These are phyloP conservation scores for Dactylellina leptospora DNA, from an alignment of 2,329 filamentous ascomycete species.

Conservation along the genomic window DNA sequence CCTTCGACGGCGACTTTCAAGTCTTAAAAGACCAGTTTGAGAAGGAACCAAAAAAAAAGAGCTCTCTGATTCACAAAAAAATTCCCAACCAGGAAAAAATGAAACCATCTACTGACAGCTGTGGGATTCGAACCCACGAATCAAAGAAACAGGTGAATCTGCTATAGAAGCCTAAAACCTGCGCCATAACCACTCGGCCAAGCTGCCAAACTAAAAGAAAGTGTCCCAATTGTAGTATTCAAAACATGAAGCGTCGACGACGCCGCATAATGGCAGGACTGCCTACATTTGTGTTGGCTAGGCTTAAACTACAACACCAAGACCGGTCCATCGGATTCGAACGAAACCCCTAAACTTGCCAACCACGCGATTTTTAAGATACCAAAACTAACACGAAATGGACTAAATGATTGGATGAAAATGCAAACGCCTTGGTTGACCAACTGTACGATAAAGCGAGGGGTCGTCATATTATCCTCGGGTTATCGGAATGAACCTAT, in stretches of 20 bases:
- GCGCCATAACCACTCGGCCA: constrained; percentile 51
- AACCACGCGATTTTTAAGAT: too few relatives aligned
- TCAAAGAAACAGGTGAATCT: constrained; percentile 53
- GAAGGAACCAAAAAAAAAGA: constrained; percentile 18
- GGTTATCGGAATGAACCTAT: constrained; percentile 29
- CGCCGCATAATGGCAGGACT: too few relatives aligned
- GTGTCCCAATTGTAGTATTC: background rate
- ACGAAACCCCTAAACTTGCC: too few relatives aligned
- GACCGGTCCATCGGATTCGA: too few relatives aligned
- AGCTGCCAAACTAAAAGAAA: constrained; percentile 37
- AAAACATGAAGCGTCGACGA: background rate
- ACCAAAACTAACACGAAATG: too few relatives aligned
- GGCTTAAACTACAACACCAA: constrained; percentile 40
- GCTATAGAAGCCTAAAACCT: constrained; percentile 44
- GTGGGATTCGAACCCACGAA: constrained; percentile 53
- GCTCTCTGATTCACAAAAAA: background rate
- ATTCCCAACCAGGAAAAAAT: constrained; percentile 7
- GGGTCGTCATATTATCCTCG: constrained; percentile 23
- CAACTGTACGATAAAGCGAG: constrained; percentile 3
- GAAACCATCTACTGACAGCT: constrained; percentile 41
- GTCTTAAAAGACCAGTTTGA: constrained; percentile 31
- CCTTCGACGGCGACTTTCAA: constrained; percentile 15
- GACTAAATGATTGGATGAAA: too few relatives aligned
- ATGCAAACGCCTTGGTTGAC: too few relatives aligned
- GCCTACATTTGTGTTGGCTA: too few relatives aligned